phyloP scores from a whole-genome alignment of 768 basidiomycete species.

The Auriscalpium vulgare region DNA sequence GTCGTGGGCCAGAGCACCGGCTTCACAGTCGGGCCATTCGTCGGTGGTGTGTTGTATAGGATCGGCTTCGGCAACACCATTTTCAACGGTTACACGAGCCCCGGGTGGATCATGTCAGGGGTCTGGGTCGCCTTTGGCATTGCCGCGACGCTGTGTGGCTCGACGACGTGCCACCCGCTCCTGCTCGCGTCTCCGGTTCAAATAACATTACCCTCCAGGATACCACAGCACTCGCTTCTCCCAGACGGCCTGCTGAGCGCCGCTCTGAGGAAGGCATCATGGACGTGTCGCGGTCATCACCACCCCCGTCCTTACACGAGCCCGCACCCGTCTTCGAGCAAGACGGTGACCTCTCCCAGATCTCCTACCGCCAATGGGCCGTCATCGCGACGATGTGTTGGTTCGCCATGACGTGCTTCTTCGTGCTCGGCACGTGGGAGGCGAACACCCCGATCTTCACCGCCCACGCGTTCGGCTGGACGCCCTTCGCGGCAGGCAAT shows the following conservation, averaged over 20 bases:
- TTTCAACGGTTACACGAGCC: constrained; percentile 56
- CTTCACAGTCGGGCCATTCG: too few relatives aligned
- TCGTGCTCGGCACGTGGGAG: too few relatives aligned
- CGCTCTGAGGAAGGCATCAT: not conserved
- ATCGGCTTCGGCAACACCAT: too few relatives aligned
- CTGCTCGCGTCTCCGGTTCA: not conserved
- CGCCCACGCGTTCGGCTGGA: too few relatives aligned
- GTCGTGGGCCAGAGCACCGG: too few relatives aligned
- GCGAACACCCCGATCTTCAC: too few relatives aligned
- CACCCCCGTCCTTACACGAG: not conserved
- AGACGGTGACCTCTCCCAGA: not conserved
- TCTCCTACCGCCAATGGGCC: constrained; percentile 36
- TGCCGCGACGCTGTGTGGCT: constrained; percentile 21
- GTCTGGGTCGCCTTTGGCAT: constrained; percentile 48
- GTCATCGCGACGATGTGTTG: constrained; percentile 60
- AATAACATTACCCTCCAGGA: not conserved
- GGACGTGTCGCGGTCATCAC: not conserved
- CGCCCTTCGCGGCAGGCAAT: too few relatives aligned
- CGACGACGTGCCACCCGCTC: constrained; percentile 24
- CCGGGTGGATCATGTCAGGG: constrained; percentile 56
- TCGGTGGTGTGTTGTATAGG: too few relatives aligned
- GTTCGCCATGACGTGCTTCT: constrained; percentile 63
- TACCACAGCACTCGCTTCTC: not conserved
- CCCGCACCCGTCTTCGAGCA: constrained; percentile 3
- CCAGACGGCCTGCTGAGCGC: not conserved